Evolutionary conservation across 805 yeast genomes (phyloP).

Genomic region (Myxozyma nipponensis): DNA sequence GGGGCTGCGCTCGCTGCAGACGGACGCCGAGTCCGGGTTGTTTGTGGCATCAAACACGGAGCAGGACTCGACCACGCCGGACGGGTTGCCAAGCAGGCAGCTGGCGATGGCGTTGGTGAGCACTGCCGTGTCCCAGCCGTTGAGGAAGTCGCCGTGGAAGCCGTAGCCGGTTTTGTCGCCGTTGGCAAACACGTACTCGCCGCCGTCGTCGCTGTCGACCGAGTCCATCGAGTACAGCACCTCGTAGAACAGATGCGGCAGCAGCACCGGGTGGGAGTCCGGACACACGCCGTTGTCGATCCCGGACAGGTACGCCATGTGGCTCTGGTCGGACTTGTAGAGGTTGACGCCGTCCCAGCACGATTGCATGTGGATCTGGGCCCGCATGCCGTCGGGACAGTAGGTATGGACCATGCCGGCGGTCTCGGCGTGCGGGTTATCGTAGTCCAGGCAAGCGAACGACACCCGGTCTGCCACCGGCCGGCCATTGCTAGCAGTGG

Average conservation of each 20-base stretch:
- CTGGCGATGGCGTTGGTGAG: constrained; percentile 3
- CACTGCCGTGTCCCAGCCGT: constrained; percentile 8
- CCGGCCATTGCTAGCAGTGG: not conserved
- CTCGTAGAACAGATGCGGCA: constrained; percentile 3
- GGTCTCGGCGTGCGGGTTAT: constrained; percentile 1
- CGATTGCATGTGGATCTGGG: constrained; percentile 4
- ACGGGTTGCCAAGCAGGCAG: not conserved
- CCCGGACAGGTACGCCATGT: constrained; percentile 2
- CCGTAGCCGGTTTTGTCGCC: constrained; percentile 11
- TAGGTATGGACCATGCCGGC: not conserved
- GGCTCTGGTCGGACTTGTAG: constrained; percentile 2
- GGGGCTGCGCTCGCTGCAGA: not conserved
- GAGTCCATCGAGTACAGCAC: constrained; percentile 1
- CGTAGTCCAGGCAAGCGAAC: constrained; percentile 4
- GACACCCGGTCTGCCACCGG: not conserved
- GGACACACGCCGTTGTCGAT: constrained; percentile 8
- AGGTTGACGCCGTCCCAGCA: constrained; percentile 11
- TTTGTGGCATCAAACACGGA: not conserved
- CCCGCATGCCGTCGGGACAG: constrained; percentile 8
- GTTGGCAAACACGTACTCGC: not conserved
- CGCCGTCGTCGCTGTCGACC: not conserved
- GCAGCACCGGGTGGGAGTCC: constrained; percentile 4
- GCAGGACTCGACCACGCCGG: constrained; percentile 9
- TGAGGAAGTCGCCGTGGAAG: constrained; percentile 9
- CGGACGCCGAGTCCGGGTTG: not conserved